Evolutionary conservation across 2,329 filamentous ascomycete species (phyloP), one percentile per base, ranked within the genome.

Genomic region (Apiospora aurea): DNA sequence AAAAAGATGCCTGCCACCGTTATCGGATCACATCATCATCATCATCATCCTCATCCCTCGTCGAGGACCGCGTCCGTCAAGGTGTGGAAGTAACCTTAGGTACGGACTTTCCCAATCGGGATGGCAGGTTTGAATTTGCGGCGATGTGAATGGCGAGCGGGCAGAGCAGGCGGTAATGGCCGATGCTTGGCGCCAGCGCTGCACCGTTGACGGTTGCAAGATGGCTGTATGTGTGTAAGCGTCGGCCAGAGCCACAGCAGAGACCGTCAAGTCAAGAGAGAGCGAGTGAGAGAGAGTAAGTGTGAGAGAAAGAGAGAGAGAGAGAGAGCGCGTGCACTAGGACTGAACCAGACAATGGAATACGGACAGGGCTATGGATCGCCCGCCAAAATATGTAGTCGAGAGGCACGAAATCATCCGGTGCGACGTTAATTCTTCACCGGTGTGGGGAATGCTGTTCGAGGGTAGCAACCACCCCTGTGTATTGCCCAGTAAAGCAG

Each of bases 401-500:
- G 21, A 64, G 57, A 64, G 57, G 57, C 57, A 64, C 57, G 57
- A 64, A 38, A 64, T 64, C 57, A 41, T 64, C 57, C 57, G 34
- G 57, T 64, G 57, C 57, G 57, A 64, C 57, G 57, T 64, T 64
- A 41, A n/a, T 64, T 64, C 57, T 41, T 64, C 57, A 64, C 57
- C 57, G 57, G 57, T 64, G 57, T 64, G 57, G 57, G 34, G 57
- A 64, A 64, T n/a, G 34, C 34, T 41, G 57, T 64, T 38, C 26
- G 29, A 18, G 21, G 53, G 34, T 21, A 41, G 57, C 34, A 41
- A 11, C 57, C 34, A 29, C 57, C 29, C 29, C 34, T 41, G 18
- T 29, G 11, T 11, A 4, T 38, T 13, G 53, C 29, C 51, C 51
- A 57, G 51, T 34, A 34, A 24, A 61, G 41, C 10, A 18, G 26